Percentiles rank a stretch among this genome's conserved stretches.
phyloP scores from a whole-genome alignment of 805 yeast genomes.

The Priceomyces haplophilus region DNA sequence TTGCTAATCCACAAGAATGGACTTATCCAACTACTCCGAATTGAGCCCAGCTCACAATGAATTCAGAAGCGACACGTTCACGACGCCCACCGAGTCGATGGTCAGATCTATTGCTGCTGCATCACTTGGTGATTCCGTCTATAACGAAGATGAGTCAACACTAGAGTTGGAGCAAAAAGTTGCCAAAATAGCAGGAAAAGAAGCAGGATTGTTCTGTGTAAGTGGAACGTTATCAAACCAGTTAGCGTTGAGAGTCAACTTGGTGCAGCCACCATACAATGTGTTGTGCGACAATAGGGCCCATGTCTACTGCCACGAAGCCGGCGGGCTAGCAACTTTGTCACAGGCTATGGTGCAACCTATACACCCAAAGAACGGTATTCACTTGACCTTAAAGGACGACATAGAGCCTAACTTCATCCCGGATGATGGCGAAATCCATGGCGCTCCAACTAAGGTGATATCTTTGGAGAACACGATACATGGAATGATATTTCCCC shows the following conservation, averaged over 20 bases:
- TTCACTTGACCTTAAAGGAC: slow-evolving; percentile 36
- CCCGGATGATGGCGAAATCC: slow-evolving; percentile 45
- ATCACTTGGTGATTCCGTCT: slow-evolving; percentile 43
- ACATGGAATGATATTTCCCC: slow-evolving; percentile 40
- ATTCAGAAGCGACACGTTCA: slow-evolving; percentile 72
- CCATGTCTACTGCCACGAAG: slow-evolving; percentile 38
- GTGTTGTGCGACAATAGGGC: slow-evolving; percentile 37
- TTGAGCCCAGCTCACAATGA: slow-evolving; percentile 34
- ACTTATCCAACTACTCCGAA: slow-evolving; percentile 13
- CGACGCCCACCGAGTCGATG: slow-evolving; percentile 80
- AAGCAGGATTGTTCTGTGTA: slow-evolving; percentile 39
- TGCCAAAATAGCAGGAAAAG: slow-evolving; percentile 36
- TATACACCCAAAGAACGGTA: slow-evolving; percentile 32
- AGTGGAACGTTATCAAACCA: slow-evolving; percentile 44
- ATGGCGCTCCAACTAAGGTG: slow-evolving; percentile 43
- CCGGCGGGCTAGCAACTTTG: slow-evolving; percentile 42
- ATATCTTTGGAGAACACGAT: slow-evolving; percentile 43
- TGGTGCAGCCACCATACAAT: slow-evolving; percentile 41
- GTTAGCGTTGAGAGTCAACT: slow-evolving; percentile 35
- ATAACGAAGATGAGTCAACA: slow-evolving; percentile 39
- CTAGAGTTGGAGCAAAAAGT: slow-evolving; percentile 31
- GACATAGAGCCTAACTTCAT: slow-evolving; percentile 35
- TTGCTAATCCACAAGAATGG: slow-evolving; percentile 6
- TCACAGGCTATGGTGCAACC: slow-evolving; percentile 44
- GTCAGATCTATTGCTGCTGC: slow-evolving; percentile 43